These are phyloP conservation scores for Dioszegia aurantiaca DNA, from an alignment of 768 basidiomycete species.

Conservation along the genomic window DNA sequence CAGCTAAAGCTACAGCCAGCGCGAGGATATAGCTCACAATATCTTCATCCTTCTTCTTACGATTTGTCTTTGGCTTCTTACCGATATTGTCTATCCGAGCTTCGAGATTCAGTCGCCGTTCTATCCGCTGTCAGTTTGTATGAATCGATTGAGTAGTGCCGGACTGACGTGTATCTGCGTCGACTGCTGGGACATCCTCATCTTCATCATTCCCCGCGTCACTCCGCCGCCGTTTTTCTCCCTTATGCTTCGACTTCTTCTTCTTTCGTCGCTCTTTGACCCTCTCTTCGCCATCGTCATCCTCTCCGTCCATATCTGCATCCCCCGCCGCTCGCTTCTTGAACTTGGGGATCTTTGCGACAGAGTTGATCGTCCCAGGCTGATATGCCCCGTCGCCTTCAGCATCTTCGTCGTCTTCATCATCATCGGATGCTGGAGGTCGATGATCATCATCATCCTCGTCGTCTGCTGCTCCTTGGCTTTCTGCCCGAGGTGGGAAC, in stretches of 20 bases:
- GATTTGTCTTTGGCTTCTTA: conserved; percentile 69
- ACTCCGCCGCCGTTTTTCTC: conserved; percentile 45
- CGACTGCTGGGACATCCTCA: conserved; percentile 73
- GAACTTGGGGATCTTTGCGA: conserved; percentile 42
- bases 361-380: conserved; percentile 24
- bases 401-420: conserved; percentile 43
- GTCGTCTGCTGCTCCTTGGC: conserved; percentile 58
- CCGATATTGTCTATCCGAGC: conserved; percentile 83
- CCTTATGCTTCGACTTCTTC: conserved; percentile 58
- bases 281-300: conserved; percentile 55
- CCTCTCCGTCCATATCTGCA: conserved; percentile 45
- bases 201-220: conserved; percentile 52
- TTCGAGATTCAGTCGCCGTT: conserved; percentile 71
- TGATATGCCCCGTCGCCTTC: conserved; percentile 55
- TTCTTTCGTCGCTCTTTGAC: conserved; percentile 56
- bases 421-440: conserved; percentile 46
- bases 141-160: background rate
- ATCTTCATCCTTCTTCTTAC: conserved; percentile 68
- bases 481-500: conserved; percentile 17
- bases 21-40: conserved; percentile 56
- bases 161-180: conserved; percentile 54
- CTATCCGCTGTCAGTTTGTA: conserved; percentile 54
- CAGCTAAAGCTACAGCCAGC: background rate
- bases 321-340: conserved; percentile 49
- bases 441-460: conserved; percentile 53